Evolutionary conservation across 768 basidiomycete species (phyloP), one percentile per base, ranked within the genome.

Genomic region (Neoboletus subvelutipes): DNA sequence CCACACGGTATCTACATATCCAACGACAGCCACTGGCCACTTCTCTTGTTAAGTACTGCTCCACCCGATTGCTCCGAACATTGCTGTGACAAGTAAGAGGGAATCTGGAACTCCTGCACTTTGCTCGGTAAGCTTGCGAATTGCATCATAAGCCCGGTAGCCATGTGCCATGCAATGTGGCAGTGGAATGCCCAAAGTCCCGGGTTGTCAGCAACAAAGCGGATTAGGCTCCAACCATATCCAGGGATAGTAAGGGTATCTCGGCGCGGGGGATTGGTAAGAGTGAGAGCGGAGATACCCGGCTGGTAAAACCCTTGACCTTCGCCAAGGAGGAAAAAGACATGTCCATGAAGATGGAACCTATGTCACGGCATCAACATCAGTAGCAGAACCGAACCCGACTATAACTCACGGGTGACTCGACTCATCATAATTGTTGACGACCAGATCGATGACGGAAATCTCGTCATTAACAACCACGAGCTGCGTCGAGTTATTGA

Each of bases 101-200:
- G 76, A 18, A 76, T 64, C 34, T 68, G 58, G 31, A 76, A 69
- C 53, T 66, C 59, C 33, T 72, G 70, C 39, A 75, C 67, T 55
- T 67, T 51, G 20, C 67, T 69, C 10, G 76, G 76, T 55, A 77
- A 62, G 46, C 69, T 72, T 56, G 73, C 75, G 50, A 78, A 63
- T 55, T 75, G 75, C 72, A 78, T 72, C 41, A 79, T 36, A 29
- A 79, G 61, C 9, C 77, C 77, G 0, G 75, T 68, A 0, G 74
- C 72, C 73, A 76, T 77, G 57, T 75, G 72, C 75, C 75, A 75
- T 47, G 56, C 64, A 61, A 67, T 66, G 58, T 76, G 78, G 37
- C 78, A 79, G 61, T 79, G 78, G 66, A 80, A 75, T 1, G 76
- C 75, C 78, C 78, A 80, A 39, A 77, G 55, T 31, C 78, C 78